Base-by-base conservation (phyloP, 768 basidiomycete species). In the Panellus pusillus region DNA sequence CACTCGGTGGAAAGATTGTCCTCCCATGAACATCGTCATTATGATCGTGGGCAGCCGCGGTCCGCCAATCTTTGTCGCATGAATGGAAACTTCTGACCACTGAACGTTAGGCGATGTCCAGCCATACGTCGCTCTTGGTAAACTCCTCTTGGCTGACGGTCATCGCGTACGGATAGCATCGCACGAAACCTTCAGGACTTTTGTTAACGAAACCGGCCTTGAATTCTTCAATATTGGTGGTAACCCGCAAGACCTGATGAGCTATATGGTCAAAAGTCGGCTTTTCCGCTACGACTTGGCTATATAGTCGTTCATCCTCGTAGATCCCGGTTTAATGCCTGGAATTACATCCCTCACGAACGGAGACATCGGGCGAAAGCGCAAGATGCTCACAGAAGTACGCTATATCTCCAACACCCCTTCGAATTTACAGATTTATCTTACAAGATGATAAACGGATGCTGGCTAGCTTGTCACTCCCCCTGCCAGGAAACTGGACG, bases 241-340 rank as follows among this genome's bases (percentile, higher is more conserved):
- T 1, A 74, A 83, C 65, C 85, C 84, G 0, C 77, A 80, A 46
- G 81, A 83, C 49, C 67, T 87, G 11, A 86, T 87, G 84, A 81
- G 81, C 42, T 87, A 84, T 57, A 86, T 87, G 85, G 85, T 87
- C 42, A 82, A 81, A 65, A 87, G 84, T 84, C 55, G 58, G 76
- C 61, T 38, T 32, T 49, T 24, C 14, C 38, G 28, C 47, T 35
- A 18, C 42, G 39, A 17, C 27, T 43, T n/a, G 32, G 17, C 19
- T 38, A 27, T 51, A 20, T 50, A 40, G 29, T 18, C 47, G 36
- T 52, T 12, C 40, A 27, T 41, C 19, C 28, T 38, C 13, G 1
- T 50, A 85, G 82, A 86, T 66, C 85, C 85, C 47, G 85, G 85
- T 2, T 65, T 87, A n/a, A 73, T 87, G 44, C 85, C 85, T 14